These are phyloP conservation scores for Fusarium staphyleae DNA, from an alignment of 2,329 filamentous ascomycete species.

Conservation along the genomic window DNA sequence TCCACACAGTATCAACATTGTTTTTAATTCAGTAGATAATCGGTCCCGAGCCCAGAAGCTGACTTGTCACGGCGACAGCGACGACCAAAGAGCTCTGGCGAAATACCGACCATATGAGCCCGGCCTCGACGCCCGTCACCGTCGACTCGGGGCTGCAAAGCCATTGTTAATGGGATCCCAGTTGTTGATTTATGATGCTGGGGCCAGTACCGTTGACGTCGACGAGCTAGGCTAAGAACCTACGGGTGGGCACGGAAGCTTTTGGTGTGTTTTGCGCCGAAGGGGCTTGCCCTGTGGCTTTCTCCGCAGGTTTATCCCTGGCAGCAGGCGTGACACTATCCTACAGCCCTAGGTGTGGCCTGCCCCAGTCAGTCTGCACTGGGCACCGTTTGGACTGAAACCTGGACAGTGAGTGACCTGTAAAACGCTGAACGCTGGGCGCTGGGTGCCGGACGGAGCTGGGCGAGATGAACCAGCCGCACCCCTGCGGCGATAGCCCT, in stretches of 20 bases:
- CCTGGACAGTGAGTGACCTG: slow-evolving; percentile 11
- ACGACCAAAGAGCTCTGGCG: slow-evolving; percentile 24
- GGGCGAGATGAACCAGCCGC: slow-evolving; percentile 34
- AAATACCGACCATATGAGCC: slow-evolving; percentile 12
- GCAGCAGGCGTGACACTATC: slow-evolving; percentile 35
- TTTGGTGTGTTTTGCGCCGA: slow-evolving; percentile 34
- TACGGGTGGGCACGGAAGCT: slow-evolving; percentile 25
- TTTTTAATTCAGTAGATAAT: slow-evolving; percentile 17
- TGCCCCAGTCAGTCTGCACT: slow-evolving; percentile 22
- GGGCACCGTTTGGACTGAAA: slow-evolving; percentile 29
- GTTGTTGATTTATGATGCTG: slow-evolving; percentile 14
- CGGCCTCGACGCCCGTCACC: not conserved
- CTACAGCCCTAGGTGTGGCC: too few species aligned
- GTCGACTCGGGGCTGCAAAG: slow-evolving; percentile 17
- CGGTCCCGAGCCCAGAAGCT: slow-evolving; percentile 9
- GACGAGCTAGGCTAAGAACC: slow-evolving; percentile 23
- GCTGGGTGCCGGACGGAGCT: slow-evolving; percentile 37
- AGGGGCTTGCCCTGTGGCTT: slow-evolving; percentile 33
- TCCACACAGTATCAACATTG: slow-evolving; percentile 34
- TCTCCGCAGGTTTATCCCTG: slow-evolving; percentile 37
- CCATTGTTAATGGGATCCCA: slow-evolving; percentile 15
- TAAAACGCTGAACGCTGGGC: slow-evolving; percentile 7
- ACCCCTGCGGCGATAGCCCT: slow-evolving; percentile 38
- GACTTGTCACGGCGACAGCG: slow-evolving; percentile 20
- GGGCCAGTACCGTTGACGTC: slow-evolving; percentile 33